These are phyloP conservation scores for Aechmea fasciata DNA, from an alignment of 176 grass and related monocot species.

Conservation along the genomic window DNA sequence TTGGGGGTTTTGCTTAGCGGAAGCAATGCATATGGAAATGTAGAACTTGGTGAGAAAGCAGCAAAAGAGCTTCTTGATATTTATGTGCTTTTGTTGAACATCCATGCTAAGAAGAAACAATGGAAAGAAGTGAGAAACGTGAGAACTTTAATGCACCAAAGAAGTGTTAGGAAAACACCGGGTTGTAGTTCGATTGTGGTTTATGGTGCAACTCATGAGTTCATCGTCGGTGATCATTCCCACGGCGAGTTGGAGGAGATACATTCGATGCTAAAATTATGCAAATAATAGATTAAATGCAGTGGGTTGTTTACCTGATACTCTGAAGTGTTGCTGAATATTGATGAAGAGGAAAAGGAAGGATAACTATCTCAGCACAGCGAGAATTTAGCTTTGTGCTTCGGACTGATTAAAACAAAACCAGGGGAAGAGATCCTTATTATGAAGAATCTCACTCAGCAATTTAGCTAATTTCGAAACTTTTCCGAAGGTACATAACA, in stretches of 20 bases:
- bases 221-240: background rate
- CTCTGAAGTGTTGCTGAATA: background rate
- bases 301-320: background rate
- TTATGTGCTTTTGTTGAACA: constrained; percentile 3
- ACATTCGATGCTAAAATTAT: background rate
- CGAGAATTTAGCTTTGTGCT: background rate
- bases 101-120: background rate
- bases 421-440: background rate
- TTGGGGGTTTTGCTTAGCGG: constrained; percentile 6
- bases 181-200: constrained; percentile 4
- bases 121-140: background rate
- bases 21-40: background rate
- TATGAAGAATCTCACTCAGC: background rate
- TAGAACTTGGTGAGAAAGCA: background rate
- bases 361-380: constrained; percentile 1
- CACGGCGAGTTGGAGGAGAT: background rate
- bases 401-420: background rate
- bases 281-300: background rate
- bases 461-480: constrained; percentile 2
- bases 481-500: background rate
- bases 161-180: background rate
- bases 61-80: background rate
- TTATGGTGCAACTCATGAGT: background rate
- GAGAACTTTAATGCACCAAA: constrained; percentile 8
- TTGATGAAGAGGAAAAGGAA: constrained; percentile 6